phyloP scores from a whole-genome alignment of 2,329 filamentous ascomycete species.

The Cladorrhinum sp. region DNA sequence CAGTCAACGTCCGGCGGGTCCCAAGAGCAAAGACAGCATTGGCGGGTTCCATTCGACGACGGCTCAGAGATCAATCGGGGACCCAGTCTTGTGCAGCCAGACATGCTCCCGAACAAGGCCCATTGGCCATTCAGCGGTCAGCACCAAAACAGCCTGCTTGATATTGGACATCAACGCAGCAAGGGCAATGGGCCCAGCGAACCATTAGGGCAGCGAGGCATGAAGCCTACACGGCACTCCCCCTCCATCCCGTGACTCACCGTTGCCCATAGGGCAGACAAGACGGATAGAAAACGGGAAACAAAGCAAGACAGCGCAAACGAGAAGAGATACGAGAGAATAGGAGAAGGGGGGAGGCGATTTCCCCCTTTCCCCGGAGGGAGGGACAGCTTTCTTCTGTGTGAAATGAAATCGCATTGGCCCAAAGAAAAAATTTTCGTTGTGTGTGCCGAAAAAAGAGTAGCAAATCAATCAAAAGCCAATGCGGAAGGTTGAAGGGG shows the following conservation, averaged over 20 bases:
- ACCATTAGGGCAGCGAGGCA: conserved; percentile 26
- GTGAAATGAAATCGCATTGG: conserved; percentile 17
- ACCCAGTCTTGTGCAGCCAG: conserved; percentile 16
- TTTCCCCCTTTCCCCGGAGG: neutral
- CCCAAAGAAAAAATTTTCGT: conserved; percentile 24
- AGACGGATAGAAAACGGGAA: neutral
- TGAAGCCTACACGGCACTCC: conserved; percentile 18
- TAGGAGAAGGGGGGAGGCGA: neutral
- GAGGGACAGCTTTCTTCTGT: neutral
- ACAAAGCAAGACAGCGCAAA: neutral
- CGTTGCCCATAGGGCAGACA: conserved; percentile 11
- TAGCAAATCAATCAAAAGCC: conserved; percentile 13
- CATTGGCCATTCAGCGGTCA: conserved; percentile 21
- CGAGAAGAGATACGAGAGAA: neutral
- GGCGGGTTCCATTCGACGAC: conserved; percentile 10
- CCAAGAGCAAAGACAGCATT: conserved; percentile 10
- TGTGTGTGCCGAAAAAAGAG: conserved; percentile 24
- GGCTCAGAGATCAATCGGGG: conserved; percentile 20
- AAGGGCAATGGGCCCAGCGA: conserved; percentile 18
- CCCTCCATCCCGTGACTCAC: conserved; percentile 23
- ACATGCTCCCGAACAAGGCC: conserved; percentile 7
- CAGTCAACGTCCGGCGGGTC: conserved; percentile 9
- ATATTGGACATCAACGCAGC: conserved; percentile 31
- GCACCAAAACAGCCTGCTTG: conserved; percentile 18
- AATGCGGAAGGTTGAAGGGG: conserved; percentile 21